Evolutionary conservation across 1,139 yeast species (phyloP), one percentile per base, ranked within the genome.

Genomic region (Pichiaceae sp.): DNA sequence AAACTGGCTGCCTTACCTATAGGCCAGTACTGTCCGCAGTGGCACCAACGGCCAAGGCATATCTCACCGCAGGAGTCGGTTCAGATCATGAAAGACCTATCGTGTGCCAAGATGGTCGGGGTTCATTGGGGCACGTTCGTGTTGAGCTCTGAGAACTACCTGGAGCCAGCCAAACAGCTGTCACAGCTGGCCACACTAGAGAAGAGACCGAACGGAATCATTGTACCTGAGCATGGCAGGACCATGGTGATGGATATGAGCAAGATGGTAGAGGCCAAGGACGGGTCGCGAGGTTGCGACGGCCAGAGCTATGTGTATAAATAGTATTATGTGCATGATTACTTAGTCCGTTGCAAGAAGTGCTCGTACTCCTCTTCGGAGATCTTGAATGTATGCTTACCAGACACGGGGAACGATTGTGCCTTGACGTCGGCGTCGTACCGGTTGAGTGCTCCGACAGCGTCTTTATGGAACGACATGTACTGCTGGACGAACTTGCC

Each of bases 71-170:
- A 63, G 32, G 97, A 89, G 50, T 78, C 91, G 4, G 47, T 84
- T 2, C 64, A 72, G 44, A 78, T 87, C 3, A 78, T 79, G 70
- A 56, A 68, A 14, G 85, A 81, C 46, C 51, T 85, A 38, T 62
- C 69, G 3, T 77, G 84, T 3, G 59, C 67, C 38, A 74, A 70
- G 47, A 74, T 84, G 63, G 73, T 83, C 43, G 97, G 97, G 1
- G 84, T 89, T 24, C 97, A 89, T 57, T 89, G 96, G 95, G 97
- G 97, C 1, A 89, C 97, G 0, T 89, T 86, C 60, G 79, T 85
- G 31, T 62, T 89, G 44, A 82, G 95, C 55, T 83, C 89, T 33
- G 97, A 89, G 55, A 83, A 86, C 36, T 85, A 81, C 45, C 56
- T 84, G 31, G 96, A 89, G 54, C 97, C 97, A 1, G 77, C 81